These are phyloP conservation scores for Rutstroemia sp. DNA, from an alignment of 2,329 filamentous ascomycete genomes.

Conservation along the genomic window DNA sequence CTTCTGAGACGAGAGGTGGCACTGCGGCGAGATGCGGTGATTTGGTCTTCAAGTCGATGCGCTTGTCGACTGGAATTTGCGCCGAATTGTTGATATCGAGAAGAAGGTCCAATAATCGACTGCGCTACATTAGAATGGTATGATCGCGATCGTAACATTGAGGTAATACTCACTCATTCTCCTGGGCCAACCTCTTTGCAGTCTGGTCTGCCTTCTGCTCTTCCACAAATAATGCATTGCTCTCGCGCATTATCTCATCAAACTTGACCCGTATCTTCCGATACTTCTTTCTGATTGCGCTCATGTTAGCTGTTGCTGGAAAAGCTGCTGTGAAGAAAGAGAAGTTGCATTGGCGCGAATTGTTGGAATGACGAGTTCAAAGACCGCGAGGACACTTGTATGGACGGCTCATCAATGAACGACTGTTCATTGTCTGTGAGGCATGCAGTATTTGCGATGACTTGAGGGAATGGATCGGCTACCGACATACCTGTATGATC, in stretches of 20 bases:
- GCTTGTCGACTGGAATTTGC: slow-evolving; percentile 67
- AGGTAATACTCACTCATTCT: slow-evolving; percentile 71
- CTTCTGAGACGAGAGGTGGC: slow-evolving; percentile 21
- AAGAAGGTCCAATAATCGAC: slow-evolving; percentile 80
- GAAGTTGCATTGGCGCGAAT: slow-evolving; percentile 39
- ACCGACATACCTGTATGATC: slow-evolving; percentile 32
- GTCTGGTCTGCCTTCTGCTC: slow-evolving; percentile 76
- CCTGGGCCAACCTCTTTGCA: slow-evolving; percentile 75
- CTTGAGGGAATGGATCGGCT: slow-evolving; percentile 10
- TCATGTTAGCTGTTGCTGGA: slow-evolving; percentile 28
- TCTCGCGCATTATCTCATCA: slow-evolving; percentile 69
- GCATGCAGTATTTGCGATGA: neutral
- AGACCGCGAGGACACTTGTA: neutral
- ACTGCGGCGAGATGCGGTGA: slow-evolving; percentile 18
- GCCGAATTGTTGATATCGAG: slow-evolving; percentile 81
- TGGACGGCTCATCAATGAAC: neutral
- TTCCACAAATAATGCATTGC: slow-evolving; percentile 73
- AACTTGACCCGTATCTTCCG: slow-evolving; percentile 80
- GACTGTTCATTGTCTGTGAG: neutral
- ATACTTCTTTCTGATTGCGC: slow-evolving; percentile 87
- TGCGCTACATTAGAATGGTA: slow-evolving; percentile 31
- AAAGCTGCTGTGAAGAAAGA: neutral
- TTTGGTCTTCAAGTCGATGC: slow-evolving; percentile 57
- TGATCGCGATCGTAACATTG: slow-evolving; percentile 6
- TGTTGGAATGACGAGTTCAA: neutral